Evolutionary conservation across 495 filamentous ascomycete genomes (phyloP).

Genomic region (Aspergillus conjunctus): DNA sequence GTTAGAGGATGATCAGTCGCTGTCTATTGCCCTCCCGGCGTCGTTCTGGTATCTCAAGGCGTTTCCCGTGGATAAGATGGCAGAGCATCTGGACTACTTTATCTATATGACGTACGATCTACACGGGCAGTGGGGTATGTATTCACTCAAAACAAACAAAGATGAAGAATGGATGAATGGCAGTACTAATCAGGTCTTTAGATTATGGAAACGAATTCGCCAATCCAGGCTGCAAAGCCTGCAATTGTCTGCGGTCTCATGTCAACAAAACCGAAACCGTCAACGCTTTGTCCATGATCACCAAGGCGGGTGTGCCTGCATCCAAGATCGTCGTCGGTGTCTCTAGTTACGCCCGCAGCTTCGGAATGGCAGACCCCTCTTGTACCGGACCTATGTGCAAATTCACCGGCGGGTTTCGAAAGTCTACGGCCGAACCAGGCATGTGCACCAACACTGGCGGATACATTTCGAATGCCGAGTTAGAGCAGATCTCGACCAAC

Average conservation of each 20-base stretch:
- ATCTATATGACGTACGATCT: constrained; percentile 15
- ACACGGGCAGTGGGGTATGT: constrained; percentile 11
- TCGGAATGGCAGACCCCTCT: not conserved
- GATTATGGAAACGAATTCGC: constrained; percentile 2
- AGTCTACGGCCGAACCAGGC: constrained; percentile 3
- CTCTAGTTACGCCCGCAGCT: constrained; percentile 7
- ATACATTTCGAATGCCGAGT: not conserved
- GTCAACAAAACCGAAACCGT: constrained; percentile 11
- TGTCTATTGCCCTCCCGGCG: not conserved
- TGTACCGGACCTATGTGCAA: constrained; percentile 3
- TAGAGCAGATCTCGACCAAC: not conserved
- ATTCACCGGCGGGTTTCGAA: constrained; percentile 1
- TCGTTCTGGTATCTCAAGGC: constrained; percentile 1
- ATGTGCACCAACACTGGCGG: constrained; percentile 4
- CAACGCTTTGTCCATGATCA: constrained; percentile 3
- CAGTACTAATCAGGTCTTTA: too few species aligned
- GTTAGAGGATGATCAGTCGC: not conserved
- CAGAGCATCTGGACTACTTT: not conserved
- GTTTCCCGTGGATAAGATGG: not conserved
- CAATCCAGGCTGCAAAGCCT: constrained; percentile 3
- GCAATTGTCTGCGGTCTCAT: constrained; percentile 11
- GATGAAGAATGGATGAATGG: too few species aligned
- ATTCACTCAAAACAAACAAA: too few species aligned
- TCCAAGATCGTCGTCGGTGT: constrained; percentile 2
- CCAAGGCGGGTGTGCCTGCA: constrained; percentile 2